Percentiles rank a stretch among this genome's conserved stretches.
Conservation (phyloP, 164 flowering plant species). For the Hamamelis virginiana region DNA sequence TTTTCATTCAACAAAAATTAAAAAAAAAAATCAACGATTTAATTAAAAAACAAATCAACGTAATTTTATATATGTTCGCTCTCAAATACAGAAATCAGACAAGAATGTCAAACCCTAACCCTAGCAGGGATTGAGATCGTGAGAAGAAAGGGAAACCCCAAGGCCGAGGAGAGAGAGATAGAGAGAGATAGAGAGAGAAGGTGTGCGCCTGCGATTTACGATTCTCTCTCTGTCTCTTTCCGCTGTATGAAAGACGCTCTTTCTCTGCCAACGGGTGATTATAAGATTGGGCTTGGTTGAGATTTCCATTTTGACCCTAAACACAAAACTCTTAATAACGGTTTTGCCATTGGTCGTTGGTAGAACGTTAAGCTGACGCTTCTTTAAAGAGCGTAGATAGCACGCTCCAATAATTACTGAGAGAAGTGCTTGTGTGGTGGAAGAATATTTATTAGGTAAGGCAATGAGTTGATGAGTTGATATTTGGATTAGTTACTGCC, state of each 20-base stretch:
- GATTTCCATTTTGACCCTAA: conserved; percentile 16
- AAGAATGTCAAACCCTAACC: conserved; percentile 20
- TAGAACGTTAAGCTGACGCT: too few species aligned
- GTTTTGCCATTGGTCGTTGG: conserved; percentile 5
- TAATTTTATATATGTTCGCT: not conserved
- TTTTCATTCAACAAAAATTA: conserved; percentile 1
- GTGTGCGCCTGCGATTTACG: not conserved
- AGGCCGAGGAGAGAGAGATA: conserved; percentile 9
- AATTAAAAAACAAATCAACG: conserved; percentile 4
- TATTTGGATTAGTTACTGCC: too few species aligned
- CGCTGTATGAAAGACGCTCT: conserved; percentile 2
- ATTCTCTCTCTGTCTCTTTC: conserved; percentile 8
- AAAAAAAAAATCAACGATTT: not conserved
- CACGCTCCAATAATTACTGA: too few species aligned
- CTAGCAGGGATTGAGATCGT: conserved; percentile 16
- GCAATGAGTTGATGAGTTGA: too few species aligned
- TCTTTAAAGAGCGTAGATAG: too few species aligned
- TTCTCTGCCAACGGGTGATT: conserved; percentile 14
- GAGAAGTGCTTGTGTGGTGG: too few species aligned
- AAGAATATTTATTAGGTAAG: too few species aligned
- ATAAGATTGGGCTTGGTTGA: not conserved
- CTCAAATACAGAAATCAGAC: not conserved
- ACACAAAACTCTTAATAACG: not conserved
- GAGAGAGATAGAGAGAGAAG: conserved; percentile 1
- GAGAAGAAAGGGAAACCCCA: not conserved